Percentiles rank a stretch among this genome's conserved stretches.
These are phyloP conservation scores for Mycena venus DNA, from an alignment of 768 basidiomycete species.

Conservation along the genomic window DNA sequence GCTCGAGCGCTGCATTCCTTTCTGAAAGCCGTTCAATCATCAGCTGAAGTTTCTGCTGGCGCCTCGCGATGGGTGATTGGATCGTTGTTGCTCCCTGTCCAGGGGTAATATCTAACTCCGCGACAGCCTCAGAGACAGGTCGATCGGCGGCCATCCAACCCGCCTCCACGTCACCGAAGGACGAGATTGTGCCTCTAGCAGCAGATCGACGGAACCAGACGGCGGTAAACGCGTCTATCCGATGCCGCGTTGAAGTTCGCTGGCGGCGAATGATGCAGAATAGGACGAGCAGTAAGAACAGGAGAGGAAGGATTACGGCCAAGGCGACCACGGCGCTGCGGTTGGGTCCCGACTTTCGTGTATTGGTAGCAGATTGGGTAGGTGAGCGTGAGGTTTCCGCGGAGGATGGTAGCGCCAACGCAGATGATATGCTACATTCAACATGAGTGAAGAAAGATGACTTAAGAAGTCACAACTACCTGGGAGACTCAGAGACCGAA, in stretches of 20 bases:
- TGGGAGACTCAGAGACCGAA: no score
- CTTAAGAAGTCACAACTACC: no score
- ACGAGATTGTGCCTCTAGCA: not conserved
- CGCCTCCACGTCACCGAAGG: not conserved
- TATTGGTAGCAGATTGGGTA: not conserved
- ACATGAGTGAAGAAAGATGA: no score
- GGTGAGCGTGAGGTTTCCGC: not conserved
- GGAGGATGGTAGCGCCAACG: no score
- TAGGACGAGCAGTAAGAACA: not conserved
- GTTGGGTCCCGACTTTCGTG: not conserved
- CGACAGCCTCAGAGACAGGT: not conserved
- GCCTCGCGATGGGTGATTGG: not conserved
- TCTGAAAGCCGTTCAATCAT: not conserved
- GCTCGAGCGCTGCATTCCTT: not conserved
- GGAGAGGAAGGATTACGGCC: constrained; percentile 6
- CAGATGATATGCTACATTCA: no score
- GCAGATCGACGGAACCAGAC: not conserved
- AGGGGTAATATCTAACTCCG: no score
- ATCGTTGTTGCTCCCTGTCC: no score
- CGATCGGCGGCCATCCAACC: not conserved
- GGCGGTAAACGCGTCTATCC: constrained; percentile 1
- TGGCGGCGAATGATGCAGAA: constrained; percentile 7
- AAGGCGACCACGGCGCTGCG: not conserved
- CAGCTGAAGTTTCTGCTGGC: not conserved
- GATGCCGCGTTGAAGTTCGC: not conserved